A percentile compares a stretch with the other conserved stretches of the same genome.
Conservation (phyloP, 2,329 filamentous ascomycete species). For the Pleomassaria siparia region DNA sequence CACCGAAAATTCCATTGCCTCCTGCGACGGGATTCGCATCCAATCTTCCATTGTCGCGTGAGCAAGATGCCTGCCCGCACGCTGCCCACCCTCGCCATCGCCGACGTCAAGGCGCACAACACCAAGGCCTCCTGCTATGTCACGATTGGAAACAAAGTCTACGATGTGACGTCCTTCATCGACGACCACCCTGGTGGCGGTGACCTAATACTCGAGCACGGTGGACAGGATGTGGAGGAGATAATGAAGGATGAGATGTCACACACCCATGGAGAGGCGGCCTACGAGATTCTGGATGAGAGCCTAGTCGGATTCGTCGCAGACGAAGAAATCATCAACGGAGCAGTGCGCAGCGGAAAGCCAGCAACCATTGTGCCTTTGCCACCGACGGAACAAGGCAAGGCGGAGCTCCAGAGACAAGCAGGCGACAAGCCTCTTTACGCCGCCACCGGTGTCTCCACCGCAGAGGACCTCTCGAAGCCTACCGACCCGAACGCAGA, state of each 20-base stretch:
- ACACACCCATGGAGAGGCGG: slow-evolving; percentile 83
- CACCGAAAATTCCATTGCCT: slow-evolving; percentile 1
- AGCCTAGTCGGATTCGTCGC: slow-evolving; percentile 79
- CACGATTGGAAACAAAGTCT: slow-evolving; percentile 85
- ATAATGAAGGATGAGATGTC: slow-evolving; percentile 83
- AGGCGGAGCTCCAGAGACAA: slow-evolving; percentile 53
- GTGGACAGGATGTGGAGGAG: slow-evolving; percentile 77
- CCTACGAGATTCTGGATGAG: slow-evolving; percentile 95
- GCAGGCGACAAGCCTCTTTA: slow-evolving; percentile 51
- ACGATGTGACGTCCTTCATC: slow-evolving; percentile 90
- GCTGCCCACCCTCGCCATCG: slow-evolving; percentile 78
- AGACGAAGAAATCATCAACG: slow-evolving; percentile 58
- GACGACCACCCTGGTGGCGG: slow-evolving; percentile 88
- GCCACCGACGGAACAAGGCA: slow-evolving; percentile 52
- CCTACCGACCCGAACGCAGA: slow-evolving; percentile 78
- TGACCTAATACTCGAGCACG: slow-evolving; percentile 86
- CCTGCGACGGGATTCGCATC: slow-evolving; percentile 8
- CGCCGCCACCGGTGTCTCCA: slow-evolving; percentile 79
- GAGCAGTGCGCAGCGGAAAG: slow-evolving; percentile 50
- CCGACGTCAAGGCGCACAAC: slow-evolving; percentile 81
- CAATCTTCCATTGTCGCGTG: slow-evolving; percentile 4
- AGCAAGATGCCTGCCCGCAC: slow-evolving; percentile 75
- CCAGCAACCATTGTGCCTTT: slow-evolving; percentile 56
- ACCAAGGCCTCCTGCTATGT: slow-evolving; percentile 86
- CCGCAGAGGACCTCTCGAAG: slow-evolving; percentile 79